Conservation (phyloP, 768 basidiomycete species). For the Phlegmacium glaucopus region DNA sequence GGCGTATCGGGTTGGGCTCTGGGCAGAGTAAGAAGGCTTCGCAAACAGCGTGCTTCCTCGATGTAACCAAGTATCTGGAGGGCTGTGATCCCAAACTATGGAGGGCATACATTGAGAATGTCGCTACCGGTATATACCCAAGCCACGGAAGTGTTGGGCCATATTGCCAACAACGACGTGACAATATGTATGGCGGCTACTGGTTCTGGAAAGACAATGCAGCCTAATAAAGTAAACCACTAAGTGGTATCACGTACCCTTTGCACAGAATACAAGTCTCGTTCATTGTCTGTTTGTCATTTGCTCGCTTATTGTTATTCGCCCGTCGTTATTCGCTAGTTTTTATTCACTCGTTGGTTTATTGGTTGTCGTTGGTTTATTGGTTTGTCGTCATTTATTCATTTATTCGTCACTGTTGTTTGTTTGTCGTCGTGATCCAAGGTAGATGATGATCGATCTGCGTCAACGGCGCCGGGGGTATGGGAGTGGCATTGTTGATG, state of each 20-base stretch:
- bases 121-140: slow-evolving; percentile 75
- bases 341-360: too few relatives aligned
- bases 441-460: slow-evolving; percentile 36
- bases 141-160: slow-evolving; percentile 60
- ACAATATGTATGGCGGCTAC: slow-evolving; percentile 88
- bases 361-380: too few relatives aligned
- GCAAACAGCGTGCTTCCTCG: slow-evolving; percentile 72
- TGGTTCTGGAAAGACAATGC: slow-evolving; percentile 93
- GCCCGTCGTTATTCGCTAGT: too few relatives aligned
- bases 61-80: slow-evolving; percentile 85
- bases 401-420: too few relatives aligned
- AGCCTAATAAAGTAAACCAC: too few relatives aligned
- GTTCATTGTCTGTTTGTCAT: too few relatives aligned
- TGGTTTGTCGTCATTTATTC: too few relatives aligned
- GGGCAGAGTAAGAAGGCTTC: slow-evolving; percentile 70
- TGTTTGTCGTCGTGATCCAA: too few relatives aligned
- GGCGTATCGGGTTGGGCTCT: slow-evolving; percentile 79
- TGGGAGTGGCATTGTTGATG: slow-evolving; percentile 7
- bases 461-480: slow-evolving; percentile 39
- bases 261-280: too few relatives aligned
- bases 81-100: slow-evolving; percentile 80
- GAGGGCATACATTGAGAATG: slow-evolving; percentile 62
- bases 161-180: slow-evolving; percentile 76
- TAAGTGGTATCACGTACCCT: too few relatives aligned
- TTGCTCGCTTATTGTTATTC: too few relatives aligned